phyloP scores from a whole-genome alignment of 2,329 filamentous ascomycete species.

The Tolypocladium cylindrosporum region DNA sequence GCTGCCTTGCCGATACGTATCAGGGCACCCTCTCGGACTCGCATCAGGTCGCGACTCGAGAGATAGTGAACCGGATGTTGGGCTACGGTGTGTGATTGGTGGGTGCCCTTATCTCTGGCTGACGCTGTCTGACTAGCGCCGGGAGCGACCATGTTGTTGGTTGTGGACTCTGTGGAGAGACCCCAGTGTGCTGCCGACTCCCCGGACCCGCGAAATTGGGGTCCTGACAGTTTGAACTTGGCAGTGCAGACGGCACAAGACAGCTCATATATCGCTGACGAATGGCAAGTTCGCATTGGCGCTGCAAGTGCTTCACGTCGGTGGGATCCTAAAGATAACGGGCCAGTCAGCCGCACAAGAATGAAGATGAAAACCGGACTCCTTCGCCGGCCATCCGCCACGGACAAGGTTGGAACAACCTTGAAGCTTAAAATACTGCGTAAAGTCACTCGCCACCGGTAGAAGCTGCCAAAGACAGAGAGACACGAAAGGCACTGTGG shows the following conservation, averaged over 20 bases:
- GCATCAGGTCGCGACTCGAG: background rate
- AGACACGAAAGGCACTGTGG: background rate
- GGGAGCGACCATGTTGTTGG: background rate
- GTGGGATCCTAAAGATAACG: background rate
- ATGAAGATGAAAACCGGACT: background rate
- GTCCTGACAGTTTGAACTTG: background rate
- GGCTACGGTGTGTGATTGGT: background rate
- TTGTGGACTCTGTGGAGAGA: background rate
- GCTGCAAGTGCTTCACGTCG: background rate
- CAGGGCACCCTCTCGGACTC: background rate
- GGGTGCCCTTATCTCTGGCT: background rate
- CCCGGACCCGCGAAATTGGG: background rate
- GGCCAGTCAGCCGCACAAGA: background rate
- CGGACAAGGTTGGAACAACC: background rate
- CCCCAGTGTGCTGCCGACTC: background rate
- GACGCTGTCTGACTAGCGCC: background rate
- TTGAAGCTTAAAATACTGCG: background rate
- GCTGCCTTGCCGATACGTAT: background rate
- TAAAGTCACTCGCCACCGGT: background rate
- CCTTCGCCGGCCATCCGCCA: background rate
- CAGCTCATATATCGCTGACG: no score
- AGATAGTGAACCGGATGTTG: background rate
- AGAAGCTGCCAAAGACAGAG: background rate
- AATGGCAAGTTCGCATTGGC: background rate
- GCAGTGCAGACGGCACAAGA: background rate